Conservation (phyloP, 2,329 filamentous ascomycete species). For the Sporothrix sp. region DNA sequence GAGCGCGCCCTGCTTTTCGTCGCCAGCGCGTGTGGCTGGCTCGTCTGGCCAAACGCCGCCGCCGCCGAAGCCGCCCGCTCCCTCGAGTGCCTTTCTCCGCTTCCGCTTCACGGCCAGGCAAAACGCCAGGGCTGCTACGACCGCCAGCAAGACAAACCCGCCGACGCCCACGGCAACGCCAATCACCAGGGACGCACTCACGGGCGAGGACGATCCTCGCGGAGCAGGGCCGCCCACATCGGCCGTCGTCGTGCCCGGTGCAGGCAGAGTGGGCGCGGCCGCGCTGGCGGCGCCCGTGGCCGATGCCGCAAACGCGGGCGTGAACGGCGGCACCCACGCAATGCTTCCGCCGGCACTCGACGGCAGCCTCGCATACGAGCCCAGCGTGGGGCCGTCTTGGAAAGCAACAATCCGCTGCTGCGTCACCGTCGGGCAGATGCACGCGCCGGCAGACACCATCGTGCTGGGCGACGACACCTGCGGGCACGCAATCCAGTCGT, state of each 20-base stretch:
- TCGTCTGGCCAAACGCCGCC: background rate
- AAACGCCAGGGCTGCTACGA: background rate
- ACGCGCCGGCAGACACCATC: conserved; percentile 21
- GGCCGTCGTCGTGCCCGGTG: no score
- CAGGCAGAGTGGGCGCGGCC: no score
- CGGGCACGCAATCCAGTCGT: conserved; percentile 26
- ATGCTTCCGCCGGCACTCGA: conserved; percentile 21
- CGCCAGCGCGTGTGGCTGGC: background rate
- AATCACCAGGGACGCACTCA: conserved; percentile 21
- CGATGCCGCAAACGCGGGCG: conserved; percentile 16
- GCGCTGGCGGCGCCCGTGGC: background rate
- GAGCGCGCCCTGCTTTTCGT: background rate
- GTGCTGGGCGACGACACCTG: conserved; percentile 20
- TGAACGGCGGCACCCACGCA: conserved; percentile 19
- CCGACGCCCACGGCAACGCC: conserved; percentile 12
- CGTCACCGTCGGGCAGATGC: conserved; percentile 23
- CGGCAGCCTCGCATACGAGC: conserved; percentile 23
- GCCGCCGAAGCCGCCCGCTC: no score
- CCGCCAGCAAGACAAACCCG: background rate
- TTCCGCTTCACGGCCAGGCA: background rate
- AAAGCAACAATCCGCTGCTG: conserved; percentile 22
- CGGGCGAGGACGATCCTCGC: conserved; percentile 4
- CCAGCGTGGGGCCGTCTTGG: conserved; percentile 19
- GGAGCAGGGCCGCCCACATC: no score
- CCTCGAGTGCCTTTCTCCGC: no score